Conservation (phyloP, 768 basidiomycete genomes). For the Mycena albidolilacea region DNA sequence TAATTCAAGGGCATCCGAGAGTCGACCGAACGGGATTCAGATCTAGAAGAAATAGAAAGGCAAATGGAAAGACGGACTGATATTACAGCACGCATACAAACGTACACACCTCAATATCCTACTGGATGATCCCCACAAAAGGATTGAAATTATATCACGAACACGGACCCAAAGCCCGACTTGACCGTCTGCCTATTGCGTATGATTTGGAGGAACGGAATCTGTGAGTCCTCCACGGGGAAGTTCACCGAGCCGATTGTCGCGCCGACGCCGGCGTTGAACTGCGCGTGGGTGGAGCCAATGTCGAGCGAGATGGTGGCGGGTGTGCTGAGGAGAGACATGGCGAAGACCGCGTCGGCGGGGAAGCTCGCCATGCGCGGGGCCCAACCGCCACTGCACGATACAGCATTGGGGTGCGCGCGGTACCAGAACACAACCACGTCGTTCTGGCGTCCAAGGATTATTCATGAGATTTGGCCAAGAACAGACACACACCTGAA, state of each 20-base stretch:
- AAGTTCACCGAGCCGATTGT: conserved; percentile 45
- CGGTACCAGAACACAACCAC: conserved; percentile 47
- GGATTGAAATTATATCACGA: conserved; percentile 48
- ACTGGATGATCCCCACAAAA: conserved; percentile 41
- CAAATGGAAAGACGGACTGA: too few relatives aligned
- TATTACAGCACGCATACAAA: too few relatives aligned
- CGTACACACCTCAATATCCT: neutral
- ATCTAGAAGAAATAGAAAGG: too few relatives aligned
- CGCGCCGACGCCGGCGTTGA: conserved; percentile 39
- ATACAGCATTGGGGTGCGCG: conserved; percentile 41
- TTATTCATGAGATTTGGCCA: conserved; percentile 38
- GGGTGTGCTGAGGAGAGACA: conserved; percentile 51
- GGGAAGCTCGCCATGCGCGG: conserved; percentile 50
- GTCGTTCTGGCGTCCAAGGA: conserved; percentile 42
- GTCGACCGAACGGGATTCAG: too few relatives aligned
- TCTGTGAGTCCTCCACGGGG: conserved; percentile 43
- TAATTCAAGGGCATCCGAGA: too few relatives aligned
- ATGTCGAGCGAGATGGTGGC: conserved; percentile 52
- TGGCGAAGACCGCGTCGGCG: conserved; percentile 55
- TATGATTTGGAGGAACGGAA: conserved; percentile 47
- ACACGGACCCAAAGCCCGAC: conserved; percentile 39
- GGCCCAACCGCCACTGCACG: conserved; percentile 45
- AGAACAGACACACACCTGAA: conserved; percentile 47
- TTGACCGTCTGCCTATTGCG: conserved; percentile 39
- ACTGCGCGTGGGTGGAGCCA: conserved; percentile 42